These are phyloP conservation scores for Tillandsia leiboldiana DNA, from an alignment of 176 grass and related monocot species.

Conservation along the genomic window DNA sequence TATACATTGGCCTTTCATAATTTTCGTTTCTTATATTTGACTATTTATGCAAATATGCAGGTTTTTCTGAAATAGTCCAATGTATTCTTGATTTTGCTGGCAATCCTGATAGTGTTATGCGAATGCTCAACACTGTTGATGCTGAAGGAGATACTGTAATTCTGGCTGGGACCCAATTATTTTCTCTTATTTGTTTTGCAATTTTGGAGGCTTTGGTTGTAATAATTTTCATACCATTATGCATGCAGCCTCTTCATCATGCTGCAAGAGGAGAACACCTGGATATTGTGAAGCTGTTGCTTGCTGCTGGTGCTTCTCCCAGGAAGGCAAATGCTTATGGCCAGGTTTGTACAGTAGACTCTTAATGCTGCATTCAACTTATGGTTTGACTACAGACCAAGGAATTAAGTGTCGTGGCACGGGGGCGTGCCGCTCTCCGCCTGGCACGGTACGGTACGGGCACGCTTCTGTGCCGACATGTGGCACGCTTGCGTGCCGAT, in stretches of 20 bases:
- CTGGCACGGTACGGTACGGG: too few species aligned
- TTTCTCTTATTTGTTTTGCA: neutral
- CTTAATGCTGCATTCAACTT: neutral
- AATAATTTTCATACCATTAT: constrained; percentile 2
- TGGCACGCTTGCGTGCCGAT: too few species aligned
- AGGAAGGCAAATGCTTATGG: constrained; percentile 63
- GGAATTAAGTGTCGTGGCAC: too few species aligned
- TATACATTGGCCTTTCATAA: neutral
- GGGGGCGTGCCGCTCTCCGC: too few species aligned
- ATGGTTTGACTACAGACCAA: neutral
- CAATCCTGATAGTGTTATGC: constrained; percentile 24
- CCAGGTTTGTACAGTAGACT: constrained; percentile 20
- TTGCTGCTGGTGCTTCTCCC: constrained; percentile 60
- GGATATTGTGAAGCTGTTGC: constrained; percentile 63
- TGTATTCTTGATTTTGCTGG: constrained; percentile 56
- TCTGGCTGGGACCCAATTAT: neutral
- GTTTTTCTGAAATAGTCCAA: constrained; percentile 69
- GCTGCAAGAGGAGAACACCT: constrained; percentile 86
- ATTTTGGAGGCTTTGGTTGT: neutral
- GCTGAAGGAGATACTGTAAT: constrained; percentile 88
- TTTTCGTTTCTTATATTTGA: constrained; percentile 1
- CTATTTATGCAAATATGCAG: constrained; percentile 26
- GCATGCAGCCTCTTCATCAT: constrained; percentile 79
- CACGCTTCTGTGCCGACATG: too few species aligned
- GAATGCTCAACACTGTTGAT: constrained; percentile 63